These are phyloP conservation scores for Ophiostoma himal-ulmi DNA, from an alignment of 2,329 filamentous ascomycete species.

Conservation along the genomic window DNA sequence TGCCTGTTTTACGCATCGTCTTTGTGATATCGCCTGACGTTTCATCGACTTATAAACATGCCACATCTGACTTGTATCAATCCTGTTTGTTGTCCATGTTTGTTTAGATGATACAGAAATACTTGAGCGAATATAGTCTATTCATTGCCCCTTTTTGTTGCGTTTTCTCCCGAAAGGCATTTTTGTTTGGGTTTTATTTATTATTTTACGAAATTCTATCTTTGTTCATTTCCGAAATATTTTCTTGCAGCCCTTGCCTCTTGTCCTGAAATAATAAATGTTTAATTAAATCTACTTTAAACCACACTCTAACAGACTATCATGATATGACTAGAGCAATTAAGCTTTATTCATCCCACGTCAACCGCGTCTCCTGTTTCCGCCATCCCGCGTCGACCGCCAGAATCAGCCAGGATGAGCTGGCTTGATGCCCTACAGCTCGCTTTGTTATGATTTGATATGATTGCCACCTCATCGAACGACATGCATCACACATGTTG, in stretches of 20 bases:
- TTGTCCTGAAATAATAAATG: background rate
- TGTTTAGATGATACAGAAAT: background rate
- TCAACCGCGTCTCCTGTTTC: background rate
- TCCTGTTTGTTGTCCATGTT: background rate
- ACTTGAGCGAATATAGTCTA: background rate
- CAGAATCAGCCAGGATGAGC: background rate
- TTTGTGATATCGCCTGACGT: background rate
- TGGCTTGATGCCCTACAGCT: background rate
- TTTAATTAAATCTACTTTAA: background rate
- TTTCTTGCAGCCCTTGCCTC: background rate
- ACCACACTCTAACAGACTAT: too few species aligned
- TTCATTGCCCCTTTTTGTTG: background rate
- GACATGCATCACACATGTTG: background rate
- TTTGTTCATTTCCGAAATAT: background rate
- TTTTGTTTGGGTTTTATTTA: background rate
- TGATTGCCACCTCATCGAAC: background rate
- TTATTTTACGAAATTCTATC: background rate
- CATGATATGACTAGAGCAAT: background rate
- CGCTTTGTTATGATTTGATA: background rate
- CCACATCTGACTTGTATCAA: background rate
- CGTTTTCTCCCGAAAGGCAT: background rate
- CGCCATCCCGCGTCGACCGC: background rate
- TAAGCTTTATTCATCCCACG: background rate
- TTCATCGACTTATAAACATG: slow-evolving; percentile 7
- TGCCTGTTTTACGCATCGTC: background rate